Base-by-base conservation (phyloP, 1,284 basidiomycete genomes). In the Takashimella tepidaria region DNA sequence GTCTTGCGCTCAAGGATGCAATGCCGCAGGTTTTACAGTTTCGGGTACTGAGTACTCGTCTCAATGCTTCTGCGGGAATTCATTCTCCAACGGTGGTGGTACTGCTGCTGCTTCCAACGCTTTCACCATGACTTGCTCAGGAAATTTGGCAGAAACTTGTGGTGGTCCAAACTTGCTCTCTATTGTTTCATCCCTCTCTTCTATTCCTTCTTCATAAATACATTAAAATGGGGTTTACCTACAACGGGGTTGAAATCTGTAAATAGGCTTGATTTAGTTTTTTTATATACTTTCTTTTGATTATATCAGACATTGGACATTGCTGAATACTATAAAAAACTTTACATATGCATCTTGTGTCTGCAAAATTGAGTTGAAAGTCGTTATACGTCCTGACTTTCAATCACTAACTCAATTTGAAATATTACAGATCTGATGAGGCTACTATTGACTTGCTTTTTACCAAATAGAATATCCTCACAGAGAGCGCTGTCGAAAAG, bases 1-100 rank as follows among this genome's bases (percentile, higher is more conserved):
- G 56, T 45, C 41, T 21, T 76, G 74, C 57, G 57, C 69, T 10
- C 47, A 58, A 8, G 53, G 57, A 20, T 74, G 72, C 56, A 63
- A 69, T 50, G 61, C 61, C 52, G 55, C 54, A 46, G 71, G 72
- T 4, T 76, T 64, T 63, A 57, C 56, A 12, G 71, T 61, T 52
- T 69, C 69, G 41, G 75, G 72, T 51, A 53, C 71, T 24, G 72
- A 75, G 57, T 70, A 60, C 51, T 65, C 66, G n/a, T 49, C 62
- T 37, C 65, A 75, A 49, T 74, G 73, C 58, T 72, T 67, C 61
- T 75, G 74, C 50, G 64, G 66, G 23, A 61, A 59, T 56, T 44
- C 59, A 16, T 37, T 69, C 21, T 45, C 41, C 12, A 69, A 69
- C 0, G 53, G 37, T 53, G 56, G 19, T 31, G 46, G 4, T 41